Evolutionary conservation across 257 asterid species (phyloP).

Genomic region (Cynanchum wilfordii): DNA sequence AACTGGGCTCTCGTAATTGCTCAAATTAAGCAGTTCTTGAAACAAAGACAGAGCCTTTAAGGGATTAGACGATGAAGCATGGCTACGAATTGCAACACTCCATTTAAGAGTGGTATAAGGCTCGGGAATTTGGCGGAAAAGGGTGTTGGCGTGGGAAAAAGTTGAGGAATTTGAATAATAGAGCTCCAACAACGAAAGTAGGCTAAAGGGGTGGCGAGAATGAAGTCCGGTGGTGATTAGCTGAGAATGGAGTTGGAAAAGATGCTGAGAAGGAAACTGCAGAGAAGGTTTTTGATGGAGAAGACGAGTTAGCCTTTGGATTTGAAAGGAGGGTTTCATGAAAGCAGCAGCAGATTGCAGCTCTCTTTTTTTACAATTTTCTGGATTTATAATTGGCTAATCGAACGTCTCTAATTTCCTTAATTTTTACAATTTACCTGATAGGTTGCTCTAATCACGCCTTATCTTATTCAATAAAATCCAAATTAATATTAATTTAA

Average conservation of each 20-base stretch:
- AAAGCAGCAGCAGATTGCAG: background rate
- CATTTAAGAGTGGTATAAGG: background rate
- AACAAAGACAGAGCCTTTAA: constrained; percentile 16
- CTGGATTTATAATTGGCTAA: too few relatives aligned
- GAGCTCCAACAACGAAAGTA: constrained; percentile 27
- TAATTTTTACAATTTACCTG: too few relatives aligned
- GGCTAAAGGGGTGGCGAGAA: constrained; percentile 20
- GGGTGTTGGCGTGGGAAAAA: constrained; percentile 22
- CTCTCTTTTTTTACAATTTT: background rate
- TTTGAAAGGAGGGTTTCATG: constrained; percentile 22
- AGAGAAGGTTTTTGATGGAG: constrained; percentile 28
- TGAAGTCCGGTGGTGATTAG: constrained; percentile 39
- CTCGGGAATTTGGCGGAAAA: constrained; percentile 26
- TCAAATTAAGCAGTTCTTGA: constrained; percentile 22
- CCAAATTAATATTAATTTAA: too few relatives aligned
- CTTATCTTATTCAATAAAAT: too few relatives aligned
- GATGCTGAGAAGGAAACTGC: constrained; percentile 19
- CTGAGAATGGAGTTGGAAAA: constrained; percentile 35
- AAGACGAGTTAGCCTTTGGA: constrained; percentile 22
- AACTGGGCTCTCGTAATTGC: background rate
- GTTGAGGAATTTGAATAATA: constrained; percentile 28
- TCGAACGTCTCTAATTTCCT: too few relatives aligned
- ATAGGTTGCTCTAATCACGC: too few relatives aligned
- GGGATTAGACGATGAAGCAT: background rate
- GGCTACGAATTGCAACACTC: background rate